A percentile compares a stretch with the other conserved stretches of the same genome.
Conservation (phyloP, 352 stramenopile genomes). For the Sclerospora graminicola region DNA sequence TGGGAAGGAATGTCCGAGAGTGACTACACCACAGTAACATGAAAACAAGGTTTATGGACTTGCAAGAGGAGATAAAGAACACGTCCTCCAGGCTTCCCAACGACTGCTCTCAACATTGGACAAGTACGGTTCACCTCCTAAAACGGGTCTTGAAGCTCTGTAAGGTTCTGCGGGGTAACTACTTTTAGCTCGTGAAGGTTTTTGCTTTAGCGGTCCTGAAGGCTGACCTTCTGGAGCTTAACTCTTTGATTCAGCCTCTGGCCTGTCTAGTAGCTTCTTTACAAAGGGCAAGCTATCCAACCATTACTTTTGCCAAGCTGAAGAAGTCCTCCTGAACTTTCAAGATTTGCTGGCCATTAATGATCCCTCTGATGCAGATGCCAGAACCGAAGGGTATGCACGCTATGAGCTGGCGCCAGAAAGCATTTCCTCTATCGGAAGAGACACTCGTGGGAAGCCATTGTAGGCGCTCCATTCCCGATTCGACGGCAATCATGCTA, state of each 20-base stretch:
- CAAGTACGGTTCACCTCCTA: background rate
- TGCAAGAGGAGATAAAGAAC: background rate
- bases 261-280: background rate
- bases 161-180: background rate
- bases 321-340: background rate
- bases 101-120: background rate
- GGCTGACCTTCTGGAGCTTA: background rate
- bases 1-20: too few species aligned
- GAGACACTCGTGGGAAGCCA: background rate
- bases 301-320: background rate
- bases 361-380: background rate
- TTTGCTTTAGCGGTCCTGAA: background rate
- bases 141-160: background rate
- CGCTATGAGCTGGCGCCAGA: background rate
- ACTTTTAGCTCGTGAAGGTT: background rate
- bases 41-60: background rate
- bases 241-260: background rate
- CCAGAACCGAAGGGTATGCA: too few species aligned
- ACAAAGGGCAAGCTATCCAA: background rate
- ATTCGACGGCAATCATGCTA: background rate
- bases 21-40: background rate
- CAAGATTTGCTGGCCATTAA: background rate
- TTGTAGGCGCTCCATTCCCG: background rate
- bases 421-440: background rate
- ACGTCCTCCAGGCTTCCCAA: background rate